phyloP scores from a whole-genome alignment of 352 stramenopile genomes.

The Phytopythium vexans region DNA sequence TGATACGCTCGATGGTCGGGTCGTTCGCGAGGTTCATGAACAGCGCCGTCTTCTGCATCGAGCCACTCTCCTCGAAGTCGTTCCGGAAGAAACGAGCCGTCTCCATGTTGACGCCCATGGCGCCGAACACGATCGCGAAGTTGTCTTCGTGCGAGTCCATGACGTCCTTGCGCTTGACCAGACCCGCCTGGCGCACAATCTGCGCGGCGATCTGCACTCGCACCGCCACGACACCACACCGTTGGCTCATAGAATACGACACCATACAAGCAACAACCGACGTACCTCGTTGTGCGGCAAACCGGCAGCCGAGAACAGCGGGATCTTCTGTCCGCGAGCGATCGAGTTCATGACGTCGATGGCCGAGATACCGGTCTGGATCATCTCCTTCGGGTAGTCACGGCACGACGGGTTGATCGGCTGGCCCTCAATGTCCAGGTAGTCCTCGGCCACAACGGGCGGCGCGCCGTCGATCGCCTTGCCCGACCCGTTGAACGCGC shows the following conservation, averaged over 20 bases:
- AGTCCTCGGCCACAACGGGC: constrained; percentile 97
- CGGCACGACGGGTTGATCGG: constrained; percentile 99
- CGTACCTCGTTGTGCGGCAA: constrained; percentile 96
- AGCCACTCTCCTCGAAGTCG: constrained; percentile 97
- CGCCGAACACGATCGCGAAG: constrained; percentile 99
- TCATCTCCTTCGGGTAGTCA: constrained; percentile 99
- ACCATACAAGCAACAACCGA: background rate
- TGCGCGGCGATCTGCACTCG: constrained; percentile 93
- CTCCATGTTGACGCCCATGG: constrained; percentile 99
- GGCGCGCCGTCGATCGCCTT: constrained; percentile 98
- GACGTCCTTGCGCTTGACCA: constrained; percentile 98
- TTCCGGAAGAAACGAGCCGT: constrained; percentile 96
- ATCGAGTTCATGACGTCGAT: constrained; percentile 99
- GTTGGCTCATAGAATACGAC: background rate
- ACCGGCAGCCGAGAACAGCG: constrained; percentile 98
- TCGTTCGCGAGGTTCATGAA: constrained; percentile 99
- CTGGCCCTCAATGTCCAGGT: constrained; percentile 98
- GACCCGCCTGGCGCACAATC: constrained; percentile 98
- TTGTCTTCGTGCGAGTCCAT: constrained; percentile 99
- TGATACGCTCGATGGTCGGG: constrained; percentile 99
- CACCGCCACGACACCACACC: background rate
- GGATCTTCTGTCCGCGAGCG: constrained; percentile 99
- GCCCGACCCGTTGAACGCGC: constrained; percentile 97
- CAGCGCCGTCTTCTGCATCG: constrained; percentile 98
- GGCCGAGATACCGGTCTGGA: constrained; percentile 99